phyloP scores from a whole-genome alignment of 306 rosid genomes.

The Sphenostylis stenocarpa region DNA sequence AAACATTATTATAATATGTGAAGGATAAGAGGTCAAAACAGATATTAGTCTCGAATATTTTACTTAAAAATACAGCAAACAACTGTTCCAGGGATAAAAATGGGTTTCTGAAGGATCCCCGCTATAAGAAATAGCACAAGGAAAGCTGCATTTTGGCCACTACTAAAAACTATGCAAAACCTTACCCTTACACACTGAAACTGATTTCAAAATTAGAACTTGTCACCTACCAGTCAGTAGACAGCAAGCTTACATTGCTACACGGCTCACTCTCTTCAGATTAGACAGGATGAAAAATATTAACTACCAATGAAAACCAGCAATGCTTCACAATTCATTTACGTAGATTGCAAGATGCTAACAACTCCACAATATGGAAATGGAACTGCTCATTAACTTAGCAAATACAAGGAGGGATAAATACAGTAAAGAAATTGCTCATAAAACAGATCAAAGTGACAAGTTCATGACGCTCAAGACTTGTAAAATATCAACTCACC shows the following conservation, averaged over 20 bases:
- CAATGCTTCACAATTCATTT: not conserved
- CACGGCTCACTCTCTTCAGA: not conserved
- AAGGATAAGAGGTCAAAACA: not conserved
- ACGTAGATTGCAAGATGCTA: not conserved
- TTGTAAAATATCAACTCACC: conserved; percentile 54
- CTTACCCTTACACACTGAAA: not conserved
- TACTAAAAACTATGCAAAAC: not conserved
- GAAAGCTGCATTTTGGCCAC: not conserved
- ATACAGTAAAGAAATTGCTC: not conserved
- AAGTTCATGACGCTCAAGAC: conserved; percentile 21
- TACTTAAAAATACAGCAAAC: not conserved
- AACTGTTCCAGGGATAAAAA: not conserved
- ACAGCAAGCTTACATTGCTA: not conserved
- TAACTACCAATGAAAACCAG: not conserved
- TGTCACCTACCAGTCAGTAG: not conserved
- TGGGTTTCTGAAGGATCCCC: not conserved
- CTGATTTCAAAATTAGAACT: not conserved
- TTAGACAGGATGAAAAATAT: no score
- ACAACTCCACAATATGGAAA: not conserved
- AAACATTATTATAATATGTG: not conserved
- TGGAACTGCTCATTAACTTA: not conserved
- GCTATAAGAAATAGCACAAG: not conserved
- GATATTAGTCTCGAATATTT: not conserved
- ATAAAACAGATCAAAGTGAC: conserved; percentile 18
- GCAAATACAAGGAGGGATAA: not conserved